phyloP scores from a whole-genome alignment of 164 flowering plant species.

The Stephania cephalantha region DNA sequence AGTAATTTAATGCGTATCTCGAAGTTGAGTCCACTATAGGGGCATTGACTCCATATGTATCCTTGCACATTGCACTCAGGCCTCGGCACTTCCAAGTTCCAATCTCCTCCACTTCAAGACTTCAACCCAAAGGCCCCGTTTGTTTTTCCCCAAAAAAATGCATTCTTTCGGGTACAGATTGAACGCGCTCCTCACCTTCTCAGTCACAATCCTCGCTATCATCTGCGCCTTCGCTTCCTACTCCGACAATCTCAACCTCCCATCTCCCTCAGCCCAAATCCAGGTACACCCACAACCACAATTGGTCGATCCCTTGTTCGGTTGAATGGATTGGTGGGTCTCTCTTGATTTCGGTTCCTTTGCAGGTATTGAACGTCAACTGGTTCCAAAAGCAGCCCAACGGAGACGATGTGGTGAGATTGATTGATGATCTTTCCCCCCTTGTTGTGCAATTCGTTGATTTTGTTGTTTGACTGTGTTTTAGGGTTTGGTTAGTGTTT shows the following conservation, averaged over 20 bases:
- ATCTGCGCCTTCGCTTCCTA: conserved; percentile 74
- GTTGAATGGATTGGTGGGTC: neutral
- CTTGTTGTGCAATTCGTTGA: neutral
- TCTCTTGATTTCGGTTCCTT: conserved; percentile 2
- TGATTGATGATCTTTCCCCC: neutral
- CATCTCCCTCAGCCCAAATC: conserved; percentile 56
- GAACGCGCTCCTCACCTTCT: conserved; percentile 68
- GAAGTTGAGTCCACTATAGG: no score
- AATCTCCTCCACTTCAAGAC: no score
- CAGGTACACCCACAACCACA: conserved; percentile 29
- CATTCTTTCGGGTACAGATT: conserved; percentile 74
- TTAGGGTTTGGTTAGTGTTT: no score
- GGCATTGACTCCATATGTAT: no score
- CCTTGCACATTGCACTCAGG: no score
- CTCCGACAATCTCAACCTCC: conserved; percentile 64
- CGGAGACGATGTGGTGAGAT: conserved; percentile 77
- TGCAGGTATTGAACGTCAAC: conserved; percentile 64
- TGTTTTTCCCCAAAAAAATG: conserved; percentile 25
- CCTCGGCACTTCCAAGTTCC: no score
- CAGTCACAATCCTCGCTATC: conserved; percentile 65
- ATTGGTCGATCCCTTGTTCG: neutral
- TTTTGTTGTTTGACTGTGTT: neutral
- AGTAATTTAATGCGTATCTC: no score
- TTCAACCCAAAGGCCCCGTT: no score
- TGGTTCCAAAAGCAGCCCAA: conserved; percentile 81